These are phyloP conservation scores for Fragilaria radians DNA, from an alignment of 108 stramenopile species.

Conservation along the genomic window DNA sequence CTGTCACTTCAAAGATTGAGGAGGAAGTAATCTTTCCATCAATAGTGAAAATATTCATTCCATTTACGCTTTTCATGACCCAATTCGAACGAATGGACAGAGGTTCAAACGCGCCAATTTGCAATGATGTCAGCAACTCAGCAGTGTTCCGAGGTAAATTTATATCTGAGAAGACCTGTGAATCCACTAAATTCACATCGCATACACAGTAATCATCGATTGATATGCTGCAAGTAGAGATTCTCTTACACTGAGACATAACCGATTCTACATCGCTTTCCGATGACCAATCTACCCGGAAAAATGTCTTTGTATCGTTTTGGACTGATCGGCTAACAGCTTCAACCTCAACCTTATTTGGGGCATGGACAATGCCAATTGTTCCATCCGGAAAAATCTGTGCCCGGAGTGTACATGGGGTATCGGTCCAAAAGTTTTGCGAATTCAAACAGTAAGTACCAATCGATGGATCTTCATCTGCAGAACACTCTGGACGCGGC, in stretches of 20 bases:
- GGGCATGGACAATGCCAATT: background rate
- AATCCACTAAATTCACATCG: slow-evolving; percentile 27
- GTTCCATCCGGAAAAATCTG: background rate
- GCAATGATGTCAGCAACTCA: slow-evolving; percentile 22
- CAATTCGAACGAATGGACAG: too few species aligned
- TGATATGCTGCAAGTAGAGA: background rate
- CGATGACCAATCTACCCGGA: slow-evolving; percentile 21
- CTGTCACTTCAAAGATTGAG: slow-evolving; percentile 45
- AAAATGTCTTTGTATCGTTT: slow-evolving; percentile 25
- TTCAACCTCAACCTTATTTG: too few species aligned
- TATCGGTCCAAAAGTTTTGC: background rate
- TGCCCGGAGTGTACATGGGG: background rate
- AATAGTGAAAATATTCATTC: slow-evolving; percentile 20
- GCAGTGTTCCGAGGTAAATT: slow-evolving; percentile 13
- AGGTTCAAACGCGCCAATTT: slow-evolving; percentile 36
- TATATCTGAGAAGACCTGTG: slow-evolving; percentile 22
- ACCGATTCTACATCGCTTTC: background rate
- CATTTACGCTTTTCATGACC: too few species aligned
- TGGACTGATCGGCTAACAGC: background rate
- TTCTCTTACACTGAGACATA: background rate
- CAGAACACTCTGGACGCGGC: too few species aligned
- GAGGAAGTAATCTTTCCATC: slow-evolving; percentile 21
- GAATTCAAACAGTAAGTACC: too few species aligned
- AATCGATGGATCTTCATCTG: too few species aligned
- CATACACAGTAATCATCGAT: slow-evolving; percentile 31